Evolutionary conservation across 176 grass and related monocot genomes (phyloP).

Genomic region (Typha latifolia): DNA sequence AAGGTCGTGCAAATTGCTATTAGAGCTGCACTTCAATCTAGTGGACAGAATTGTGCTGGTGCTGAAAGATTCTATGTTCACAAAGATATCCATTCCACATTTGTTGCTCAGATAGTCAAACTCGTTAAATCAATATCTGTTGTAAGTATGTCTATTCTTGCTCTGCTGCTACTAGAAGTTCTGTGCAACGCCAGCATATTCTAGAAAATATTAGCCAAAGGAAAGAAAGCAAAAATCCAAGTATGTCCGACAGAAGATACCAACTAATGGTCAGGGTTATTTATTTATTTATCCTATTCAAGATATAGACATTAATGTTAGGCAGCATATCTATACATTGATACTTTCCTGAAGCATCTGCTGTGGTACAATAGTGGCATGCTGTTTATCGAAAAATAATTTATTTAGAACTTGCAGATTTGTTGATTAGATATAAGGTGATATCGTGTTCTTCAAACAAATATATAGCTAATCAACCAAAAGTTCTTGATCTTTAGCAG

Average conservation of each 20-base stretch:
- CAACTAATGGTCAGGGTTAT: neutral
- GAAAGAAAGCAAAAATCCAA: neutral
- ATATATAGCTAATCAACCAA: too few species aligned
- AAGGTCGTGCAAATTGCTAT: constrained; percentile 99
- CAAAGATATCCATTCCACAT: constrained; percentile 62
- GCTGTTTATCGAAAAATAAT: too few species aligned
- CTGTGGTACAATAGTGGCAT: too few species aligned
- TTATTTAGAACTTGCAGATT: too few species aligned
- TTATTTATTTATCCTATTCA: neutral
- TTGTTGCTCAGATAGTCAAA: constrained; percentile 72
- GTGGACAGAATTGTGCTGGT: constrained; percentile 93
- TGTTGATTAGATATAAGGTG: too few species aligned
- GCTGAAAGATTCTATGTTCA: constrained; percentile 99
- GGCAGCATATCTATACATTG: too few species aligned
- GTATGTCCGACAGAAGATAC: neutral
- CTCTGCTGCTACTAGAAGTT: neutral
- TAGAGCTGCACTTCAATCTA: constrained; percentile 86
- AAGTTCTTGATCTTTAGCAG: too few species aligned
- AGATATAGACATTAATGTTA: too few species aligned
- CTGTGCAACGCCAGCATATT: neutral
- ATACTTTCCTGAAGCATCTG: too few species aligned
- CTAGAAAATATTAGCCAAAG: neutral
- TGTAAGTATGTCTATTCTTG: constrained; percentile 47
- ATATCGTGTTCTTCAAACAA: too few species aligned
- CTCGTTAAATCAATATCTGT: constrained; percentile 92